Base-by-base conservation (phyloP, 176 grass and related monocot genomes). In the Phoenix dactylifera region DNA sequence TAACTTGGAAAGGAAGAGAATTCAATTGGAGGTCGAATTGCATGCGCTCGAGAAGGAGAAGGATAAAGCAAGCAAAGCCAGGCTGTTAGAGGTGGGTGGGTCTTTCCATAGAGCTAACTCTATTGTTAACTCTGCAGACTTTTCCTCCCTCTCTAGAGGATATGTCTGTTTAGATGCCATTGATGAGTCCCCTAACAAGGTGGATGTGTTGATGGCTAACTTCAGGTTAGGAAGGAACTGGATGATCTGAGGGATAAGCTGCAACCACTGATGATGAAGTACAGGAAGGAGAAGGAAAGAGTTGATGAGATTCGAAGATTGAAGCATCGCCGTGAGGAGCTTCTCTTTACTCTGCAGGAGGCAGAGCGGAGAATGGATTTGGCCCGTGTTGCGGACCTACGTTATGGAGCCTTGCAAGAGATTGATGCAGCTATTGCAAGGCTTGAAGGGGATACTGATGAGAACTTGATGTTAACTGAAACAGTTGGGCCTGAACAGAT, bases 31-130 rank as follows among this genome's bases (percentile, higher is more conserved):
- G 55, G 80, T 94, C 0, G 89, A 94, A 73, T 71, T 76, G 15
- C 84, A 88, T 71, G 80, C 84, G 0, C 77, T 94, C 20, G 89
- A 94, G 77, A 94, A 88, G 58, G 89, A 94, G 68, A 94, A 94
- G 58, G 89, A 94, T 58, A 94, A 88, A 61, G 89, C 84, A 35
- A 88, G 80, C 71, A 94, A 82, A 62, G 58, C 59, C 7, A 74
- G 89, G 44, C 68, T 95, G 3, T 54, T 88, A 10, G 81, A 95
- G 77, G 84, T 93, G 6, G 68, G 17, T n/a, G 14, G 4, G 12
- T 59, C 16, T 59, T 16, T 15, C 23, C 24, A 24, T 6, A 14
- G 3, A n/a, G 22, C 19, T 44, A 44, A 12, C 12, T 44, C 0
- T 9, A 44, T 26, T 16, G 22, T 23, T 25, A 16, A 24, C 9